These are phyloP conservation scores for Sonneratia alba DNA, from an alignment of 345 rosid species.

Conservation along the genomic window DNA sequence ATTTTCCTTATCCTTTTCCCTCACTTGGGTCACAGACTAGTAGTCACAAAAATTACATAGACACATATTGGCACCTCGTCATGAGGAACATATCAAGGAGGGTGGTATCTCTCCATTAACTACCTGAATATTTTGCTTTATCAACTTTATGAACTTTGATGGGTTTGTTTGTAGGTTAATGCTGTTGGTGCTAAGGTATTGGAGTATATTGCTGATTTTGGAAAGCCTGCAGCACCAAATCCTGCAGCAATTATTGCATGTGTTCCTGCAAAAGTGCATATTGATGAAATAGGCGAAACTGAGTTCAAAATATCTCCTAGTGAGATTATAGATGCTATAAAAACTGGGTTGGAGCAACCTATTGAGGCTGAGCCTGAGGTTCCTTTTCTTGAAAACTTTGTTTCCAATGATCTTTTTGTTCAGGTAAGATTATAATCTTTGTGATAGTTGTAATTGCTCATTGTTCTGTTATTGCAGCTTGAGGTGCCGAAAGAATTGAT, in stretches of 20 bases:
- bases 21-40: not conserved
- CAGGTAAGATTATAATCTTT: slow-evolving; percentile 7
- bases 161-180: slow-evolving; percentile 51
- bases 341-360: slow-evolving; percentile 68
- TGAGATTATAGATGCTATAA: slow-evolving; percentile 66
- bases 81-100: not conserved
- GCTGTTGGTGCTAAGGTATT: slow-evolving; percentile 80
- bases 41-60: not conserved
- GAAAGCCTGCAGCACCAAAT: slow-evolving; percentile 77
- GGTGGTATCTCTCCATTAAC: not conserved
- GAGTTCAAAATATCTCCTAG: slow-evolving; percentile 68
- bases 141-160: not conserved
- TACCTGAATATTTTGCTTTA: not conserved
- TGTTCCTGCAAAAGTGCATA: slow-evolving; percentile 78
- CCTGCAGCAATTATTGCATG: slow-evolving; percentile 99
- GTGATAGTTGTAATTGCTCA: not conserved
- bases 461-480: slow-evolving; percentile 42
- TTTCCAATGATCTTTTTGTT: slow-evolving; percentile 8
- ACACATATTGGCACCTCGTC: not conserved
- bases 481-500: slow-evolving; percentile 95
- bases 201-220: slow-evolving; percentile 89
- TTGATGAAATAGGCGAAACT: slow-evolving; percentile 73
- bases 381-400: slow-evolving; percentile 12
- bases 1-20: not conserved
- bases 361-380: slow-evolving; percentile 99